Evolutionary conservation across 1,284 basidiomycete species (phyloP).

Genomic region (Trametes versicolor): DNA sequence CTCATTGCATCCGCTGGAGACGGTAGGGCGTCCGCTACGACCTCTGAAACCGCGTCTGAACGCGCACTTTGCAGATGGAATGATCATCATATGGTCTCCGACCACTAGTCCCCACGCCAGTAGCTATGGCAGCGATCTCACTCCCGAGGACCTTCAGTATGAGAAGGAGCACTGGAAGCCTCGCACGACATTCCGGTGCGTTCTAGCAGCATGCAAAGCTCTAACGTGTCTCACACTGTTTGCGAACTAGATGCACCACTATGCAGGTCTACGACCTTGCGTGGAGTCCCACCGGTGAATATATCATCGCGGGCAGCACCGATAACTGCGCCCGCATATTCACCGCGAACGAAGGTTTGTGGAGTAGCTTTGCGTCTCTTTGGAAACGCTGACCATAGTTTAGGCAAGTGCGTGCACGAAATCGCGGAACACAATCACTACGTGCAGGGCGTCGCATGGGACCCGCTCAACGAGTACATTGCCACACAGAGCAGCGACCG

Average conservation of each 20-base stretch:
- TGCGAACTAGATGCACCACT: slow-evolving; percentile 69
- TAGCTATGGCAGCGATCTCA: slow-evolving; percentile 81
- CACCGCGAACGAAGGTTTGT: slow-evolving; percentile 76
- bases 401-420: slow-evolving; percentile 84
- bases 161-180: slow-evolving; percentile 98
- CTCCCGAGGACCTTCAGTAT: slow-evolving; percentile 80
- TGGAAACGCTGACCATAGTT: slow-evolving; percentile 16
- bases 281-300: slow-evolving; percentile 96
- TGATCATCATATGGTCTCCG: slow-evolving; percentile 95
- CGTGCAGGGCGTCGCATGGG: slow-evolving; percentile 97
- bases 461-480: slow-evolving; percentile 93
- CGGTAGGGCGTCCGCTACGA: slow-evolving; percentile 61
- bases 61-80: slow-evolving; percentile 75
- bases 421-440: slow-evolving; percentile 93
- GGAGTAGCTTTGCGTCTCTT: slow-evolving; percentile 10
- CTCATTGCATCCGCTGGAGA: slow-evolving; percentile 94
- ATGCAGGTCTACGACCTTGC: slow-evolving; percentile 98
- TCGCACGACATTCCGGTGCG: slow-evolving; percentile 86
- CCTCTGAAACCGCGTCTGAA: slow-evolving; percentile 22
- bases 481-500: slow-evolving; percentile 95
- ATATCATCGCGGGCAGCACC: slow-evolving; percentile 93
- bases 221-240: background rate
- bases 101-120: slow-evolving; percentile 76
- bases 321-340: slow-evolving; percentile 95
- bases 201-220: background rate